phyloP scores from a whole-genome alignment of 768 basidiomycete species.

The Xerocomellus dryophilus region DNA sequence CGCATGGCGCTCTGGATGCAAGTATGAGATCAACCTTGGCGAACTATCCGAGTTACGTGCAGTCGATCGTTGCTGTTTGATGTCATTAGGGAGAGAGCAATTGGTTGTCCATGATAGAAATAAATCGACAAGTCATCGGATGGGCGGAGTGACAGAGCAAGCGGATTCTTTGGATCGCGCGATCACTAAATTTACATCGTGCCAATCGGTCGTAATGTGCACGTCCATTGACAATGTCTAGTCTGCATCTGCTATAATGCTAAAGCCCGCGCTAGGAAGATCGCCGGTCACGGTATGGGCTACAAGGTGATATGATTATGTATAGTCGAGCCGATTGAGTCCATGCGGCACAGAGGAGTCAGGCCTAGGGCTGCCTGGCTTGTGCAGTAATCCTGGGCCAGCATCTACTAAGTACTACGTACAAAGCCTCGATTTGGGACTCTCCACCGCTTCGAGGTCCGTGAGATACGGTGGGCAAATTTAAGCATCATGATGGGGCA shows the following conservation, averaged over 20 bases:
- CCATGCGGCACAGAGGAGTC: too few relatives aligned
- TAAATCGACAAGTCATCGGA: neutral
- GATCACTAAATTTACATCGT: too few relatives aligned
- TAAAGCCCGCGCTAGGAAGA: too few relatives aligned
- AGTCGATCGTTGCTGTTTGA: neutral
- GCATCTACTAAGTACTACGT: neutral
- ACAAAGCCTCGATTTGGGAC: constrained; percentile 13
- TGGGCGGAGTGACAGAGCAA: neutral
- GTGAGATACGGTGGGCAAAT: constrained; percentile 21
- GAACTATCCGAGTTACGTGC: neutral
- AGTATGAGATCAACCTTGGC: neutral
- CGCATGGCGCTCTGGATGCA: neutral
- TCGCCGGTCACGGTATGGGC: too few relatives aligned
- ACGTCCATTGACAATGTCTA: too few relatives aligned
- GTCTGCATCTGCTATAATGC: neutral
- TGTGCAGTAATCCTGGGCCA: neutral
- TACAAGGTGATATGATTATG: too few relatives aligned
- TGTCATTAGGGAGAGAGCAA: neutral
- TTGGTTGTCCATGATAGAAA: neutral
- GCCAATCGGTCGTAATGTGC: neutral
- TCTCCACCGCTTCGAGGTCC: constrained; percentile 13
- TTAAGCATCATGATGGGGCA: constrained; percentile 20
- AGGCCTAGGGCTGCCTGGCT: too few relatives aligned
- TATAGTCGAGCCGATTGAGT: too few relatives aligned
- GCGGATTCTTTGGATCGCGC: too few relatives aligned